Conservation (phyloP, 331 rosid genomes). For the Quercus tomentella region DNA sequence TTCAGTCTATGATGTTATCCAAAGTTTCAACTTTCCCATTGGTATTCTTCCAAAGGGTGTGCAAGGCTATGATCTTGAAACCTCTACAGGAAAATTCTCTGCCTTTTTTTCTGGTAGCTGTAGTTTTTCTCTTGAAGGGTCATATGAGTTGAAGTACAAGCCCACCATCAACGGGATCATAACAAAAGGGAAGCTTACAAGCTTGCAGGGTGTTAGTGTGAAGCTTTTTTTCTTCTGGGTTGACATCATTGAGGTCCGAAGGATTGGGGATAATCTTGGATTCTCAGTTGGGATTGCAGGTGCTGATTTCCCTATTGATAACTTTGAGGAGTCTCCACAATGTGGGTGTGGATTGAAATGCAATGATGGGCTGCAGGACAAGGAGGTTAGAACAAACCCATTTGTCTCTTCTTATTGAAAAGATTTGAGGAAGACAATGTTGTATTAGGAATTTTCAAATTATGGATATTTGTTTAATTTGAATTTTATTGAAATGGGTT, state of each 20-base stretch:
- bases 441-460: background rate
- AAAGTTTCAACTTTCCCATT: constrained; percentile 15
- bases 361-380: background rate
- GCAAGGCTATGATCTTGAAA: constrained; percentile 19
- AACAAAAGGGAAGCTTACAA: constrained; percentile 19
- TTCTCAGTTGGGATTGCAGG: constrained; percentile 31
- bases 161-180: constrained; percentile 22
- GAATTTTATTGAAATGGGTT: background rate
- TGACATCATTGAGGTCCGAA: constrained; percentile 24
- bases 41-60: constrained; percentile 30
- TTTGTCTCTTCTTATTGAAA: constrained; percentile 1
- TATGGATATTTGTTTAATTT: background rate
- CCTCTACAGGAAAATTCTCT: constrained; percentile 3
- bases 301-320: constrained; percentile 30
- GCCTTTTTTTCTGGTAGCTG: constrained; percentile 17
- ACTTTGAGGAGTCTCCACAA: constrained; percentile 28
- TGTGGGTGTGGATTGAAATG: constrained; percentile 26
- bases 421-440: background rate
- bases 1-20: constrained; percentile 23
- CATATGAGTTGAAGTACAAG: constrained; percentile 29
- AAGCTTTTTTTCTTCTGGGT: constrained; percentile 31
- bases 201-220: constrained; percentile 29
- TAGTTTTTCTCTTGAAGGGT: constrained; percentile 30
- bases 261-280: constrained; percentile 8
- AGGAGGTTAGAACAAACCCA: background rate